Evolutionary conservation across 257 asterid genomes (phyloP).

Genomic region (Solanum gandarillasii): DNA sequence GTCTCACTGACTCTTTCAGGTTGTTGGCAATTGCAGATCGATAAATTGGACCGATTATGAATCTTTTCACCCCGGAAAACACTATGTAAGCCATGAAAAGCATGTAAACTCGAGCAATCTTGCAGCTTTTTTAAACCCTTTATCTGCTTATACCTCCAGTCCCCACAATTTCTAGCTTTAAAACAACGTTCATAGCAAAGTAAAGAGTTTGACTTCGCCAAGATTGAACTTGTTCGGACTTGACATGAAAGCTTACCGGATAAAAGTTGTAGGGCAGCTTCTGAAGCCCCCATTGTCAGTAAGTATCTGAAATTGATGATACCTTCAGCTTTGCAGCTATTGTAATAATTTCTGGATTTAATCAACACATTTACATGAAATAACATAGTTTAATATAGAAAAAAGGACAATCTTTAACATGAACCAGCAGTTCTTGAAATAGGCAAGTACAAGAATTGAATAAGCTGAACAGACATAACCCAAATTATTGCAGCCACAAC

Average conservation of each 20-base stretch:
- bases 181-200: conserved; percentile 13
- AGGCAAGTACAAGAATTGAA: background rate
- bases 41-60: conserved; percentile 11
- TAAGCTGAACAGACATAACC: background rate
- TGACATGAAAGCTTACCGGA: conserved; percentile 25
- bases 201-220: conserved; percentile 19
- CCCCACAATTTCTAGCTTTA: conserved; percentile 5
- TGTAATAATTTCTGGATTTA: background rate
- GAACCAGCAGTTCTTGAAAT: background rate
- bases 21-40: conserved; percentile 40
- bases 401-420: background rate
- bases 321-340: background rate
- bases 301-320: conserved; percentile 2
- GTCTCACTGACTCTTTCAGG: conserved; percentile 33
- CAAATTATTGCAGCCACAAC: background rate
- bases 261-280: conserved; percentile 27
- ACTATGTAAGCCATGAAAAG: conserved; percentile 1
- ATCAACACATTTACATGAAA: conserved; percentile 5
- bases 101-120: conserved; percentile 7
- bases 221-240: conserved; percentile 9
- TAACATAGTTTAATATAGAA: background rate
- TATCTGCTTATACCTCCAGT: conserved; percentile 2
- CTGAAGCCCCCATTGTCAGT: conserved; percentile 40
- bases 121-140: conserved; percentile 5
- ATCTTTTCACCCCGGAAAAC: background rate